Evolutionary conservation across 78 protist species (phyloP), one percentile per base, ranked within the genome.

Genomic region (Bigelowiella natans): DNA sequence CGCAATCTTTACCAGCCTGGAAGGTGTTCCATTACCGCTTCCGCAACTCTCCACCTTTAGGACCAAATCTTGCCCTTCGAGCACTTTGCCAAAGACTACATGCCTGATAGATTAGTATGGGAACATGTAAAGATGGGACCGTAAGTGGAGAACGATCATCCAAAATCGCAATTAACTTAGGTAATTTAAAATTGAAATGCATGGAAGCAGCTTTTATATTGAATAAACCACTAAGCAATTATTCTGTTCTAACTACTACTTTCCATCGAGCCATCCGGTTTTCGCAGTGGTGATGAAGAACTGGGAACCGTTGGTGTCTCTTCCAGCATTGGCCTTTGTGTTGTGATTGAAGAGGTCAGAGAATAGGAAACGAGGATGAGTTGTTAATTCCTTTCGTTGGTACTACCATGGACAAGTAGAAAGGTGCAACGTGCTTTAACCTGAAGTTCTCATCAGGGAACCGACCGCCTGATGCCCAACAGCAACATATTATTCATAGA

Each of bases 361-460:
- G n/a, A n/a, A n/a, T n/a, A n/a, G n/a, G n/a, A n/a, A n/a, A n/a
- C n/a, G n/a, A n/a, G n/a, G n/a, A n/a, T n/a, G n/a, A n/a, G n/a
- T n/a, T n/a, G n/a, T n/a, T n/a, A n/a, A n/a, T n/a, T n/a, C n/a
- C n/a, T n/a, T n/a, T n/a, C n/a, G n/a, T n/a, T n/a, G n/a, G n/a
- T n/a, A n/a, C n/a, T n/a, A n/a, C 96, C 94, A 93, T 94, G 37
- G 94, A 90, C 38, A 94, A 91, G 2, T n/a, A 30, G 40, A 93
- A 93, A 0, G 91, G 88, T 0, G 91, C 87, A 11, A 37, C 39
- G 90, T 82, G 89, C 90, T 90, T 91, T 63, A 93, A 31, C 36
- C 63, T 39, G 88, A 95, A 93, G 82, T 88, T 91, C 82, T 96
- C 97, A 90, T 96, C 97, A 37, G n/a, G 92, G 39, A 96, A 96